These are phyloP conservation scores for Gossypium ekmanianum DNA, from an alignment of 345 rosid species.

Conservation along the genomic window DNA sequence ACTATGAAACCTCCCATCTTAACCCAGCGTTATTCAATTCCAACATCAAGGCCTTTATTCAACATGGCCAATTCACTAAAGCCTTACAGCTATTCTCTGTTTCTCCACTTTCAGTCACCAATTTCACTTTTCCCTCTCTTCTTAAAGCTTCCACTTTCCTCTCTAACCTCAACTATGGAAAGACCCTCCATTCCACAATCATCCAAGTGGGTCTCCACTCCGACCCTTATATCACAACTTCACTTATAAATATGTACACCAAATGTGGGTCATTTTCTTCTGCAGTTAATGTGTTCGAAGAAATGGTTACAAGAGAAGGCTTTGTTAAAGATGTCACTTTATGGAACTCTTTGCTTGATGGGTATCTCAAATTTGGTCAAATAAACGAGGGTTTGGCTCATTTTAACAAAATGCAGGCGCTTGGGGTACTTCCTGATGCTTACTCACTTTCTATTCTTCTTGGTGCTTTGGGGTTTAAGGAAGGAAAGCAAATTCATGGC, in stretches of 20 bases:
- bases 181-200: constrained; percentile 52
- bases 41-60: constrained; percentile 43
- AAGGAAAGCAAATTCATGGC: constrained; percentile 62
- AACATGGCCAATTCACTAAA: constrained; percentile 34
- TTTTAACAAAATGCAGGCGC: constrained; percentile 51
- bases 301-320: constrained; percentile 31
- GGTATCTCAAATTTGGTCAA: constrained; percentile 45
- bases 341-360: constrained; percentile 74
- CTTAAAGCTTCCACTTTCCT: constrained; percentile 61
- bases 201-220: constrained; percentile 36
- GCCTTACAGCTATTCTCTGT: constrained; percentile 49
- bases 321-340: constrained; percentile 42
- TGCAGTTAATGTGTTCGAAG: constrained; percentile 72
- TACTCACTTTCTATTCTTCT: constrained; percentile 57
- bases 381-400: constrained; percentile 38
- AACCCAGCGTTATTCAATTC: constrained; percentile 28
- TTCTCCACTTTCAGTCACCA: constrained; percentile 34
- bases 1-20: constrained; percentile 20
- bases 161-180: constrained; percentile 41
- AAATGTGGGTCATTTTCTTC: constrained; percentile 54
- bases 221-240: constrained; percentile 55
- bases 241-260: constrained; percentile 58
- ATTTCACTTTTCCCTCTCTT: constrained; percentile 61
- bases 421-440: constrained; percentile 61
- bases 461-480: constrained; percentile 34